phyloP scores from a whole-genome alignment of 345 rosid genomes.

The Syzygium jambos region DNA sequence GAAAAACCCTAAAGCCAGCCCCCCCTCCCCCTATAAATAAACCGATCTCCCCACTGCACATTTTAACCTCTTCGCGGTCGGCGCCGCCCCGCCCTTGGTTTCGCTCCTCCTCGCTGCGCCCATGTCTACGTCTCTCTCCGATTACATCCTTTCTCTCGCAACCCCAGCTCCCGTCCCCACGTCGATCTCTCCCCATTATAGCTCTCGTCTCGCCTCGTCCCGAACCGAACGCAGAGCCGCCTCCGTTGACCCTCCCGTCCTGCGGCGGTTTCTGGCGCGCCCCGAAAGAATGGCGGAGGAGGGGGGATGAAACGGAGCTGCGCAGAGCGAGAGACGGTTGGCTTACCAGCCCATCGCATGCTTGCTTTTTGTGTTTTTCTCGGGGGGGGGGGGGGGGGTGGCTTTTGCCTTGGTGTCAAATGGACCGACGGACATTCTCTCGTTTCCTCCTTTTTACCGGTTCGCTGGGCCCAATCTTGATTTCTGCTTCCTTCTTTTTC shows the following conservation, averaged over 20 bases:
- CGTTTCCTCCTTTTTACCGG: not conserved
- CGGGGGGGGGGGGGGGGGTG: not conserved
- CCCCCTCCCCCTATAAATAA: not conserved
- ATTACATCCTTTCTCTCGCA: not conserved
- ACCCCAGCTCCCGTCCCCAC: not conserved
- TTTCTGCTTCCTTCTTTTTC: too few relatives aligned
- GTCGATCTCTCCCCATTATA: not conserved
- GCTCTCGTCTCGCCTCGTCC: not conserved
- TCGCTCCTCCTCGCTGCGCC: not conserved
- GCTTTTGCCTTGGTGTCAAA: constrained; percentile 47
- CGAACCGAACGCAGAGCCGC: constrained; percentile 12
- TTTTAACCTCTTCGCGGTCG: not conserved
- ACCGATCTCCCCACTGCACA: not conserved
- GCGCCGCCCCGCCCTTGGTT: not conserved
- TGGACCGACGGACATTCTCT: constrained; percentile 32
- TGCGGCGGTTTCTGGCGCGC: not conserved
- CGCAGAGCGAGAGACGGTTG: constrained; percentile 29
- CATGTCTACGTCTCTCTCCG: not conserved
- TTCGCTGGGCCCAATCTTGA: not conserved
- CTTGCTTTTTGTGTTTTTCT: not conserved
- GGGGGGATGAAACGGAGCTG: constrained; percentile 47
- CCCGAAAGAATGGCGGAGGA: constrained; percentile 12
- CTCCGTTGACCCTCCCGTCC: constrained; percentile 39
- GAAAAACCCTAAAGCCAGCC: not conserved
- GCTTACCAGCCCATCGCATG: constrained; percentile 60